A percentile compares a stretch with the other conserved stretches of the same genome.
Evolutionary conservation across 2,329 filamentous ascomycete genomes (phyloP).

Genomic region (Bimuria novae-zelandiae): DNA sequence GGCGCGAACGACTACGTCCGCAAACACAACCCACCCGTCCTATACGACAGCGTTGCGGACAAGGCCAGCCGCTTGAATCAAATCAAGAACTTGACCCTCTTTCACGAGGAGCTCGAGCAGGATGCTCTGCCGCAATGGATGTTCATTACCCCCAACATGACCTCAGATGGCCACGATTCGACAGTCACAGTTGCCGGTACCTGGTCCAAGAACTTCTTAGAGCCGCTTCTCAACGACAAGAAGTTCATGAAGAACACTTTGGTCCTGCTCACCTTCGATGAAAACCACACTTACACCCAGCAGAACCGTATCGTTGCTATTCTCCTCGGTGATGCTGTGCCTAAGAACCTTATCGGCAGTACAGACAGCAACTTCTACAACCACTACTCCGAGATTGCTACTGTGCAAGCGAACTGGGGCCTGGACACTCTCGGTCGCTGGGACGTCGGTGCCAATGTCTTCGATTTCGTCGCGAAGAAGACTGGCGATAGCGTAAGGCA

Average conservation of each 20-base stretch:
- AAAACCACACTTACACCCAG: constrained; percentile 70
- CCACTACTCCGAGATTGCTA: constrained; percentile 53
- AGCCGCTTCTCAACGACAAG: constrained; percentile 69
- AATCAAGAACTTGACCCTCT: constrained; percentile 75
- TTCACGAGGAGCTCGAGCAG: constrained; percentile 53
- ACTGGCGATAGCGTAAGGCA: constrained; percentile 31
- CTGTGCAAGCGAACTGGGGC: constrained; percentile 53
- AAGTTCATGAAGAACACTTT: constrained; percentile 78
- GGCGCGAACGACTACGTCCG: constrained; percentile 77
- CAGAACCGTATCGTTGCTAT: constrained; percentile 73
- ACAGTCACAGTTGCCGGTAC: constrained; percentile 69
- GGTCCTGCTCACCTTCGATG: constrained; percentile 77
- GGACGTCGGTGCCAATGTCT: constrained; percentile 55
- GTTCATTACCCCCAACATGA: constrained; percentile 67
- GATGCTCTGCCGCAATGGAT: constrained; percentile 36
- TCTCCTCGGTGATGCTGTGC: constrained; percentile 75
- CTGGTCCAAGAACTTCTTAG: constrained; percentile 71
- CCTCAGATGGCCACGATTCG: constrained; percentile 74
- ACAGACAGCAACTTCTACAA: constrained; percentile 65
- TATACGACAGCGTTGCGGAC: constrained; percentile 68
- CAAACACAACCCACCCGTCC: constrained; percentile 74
- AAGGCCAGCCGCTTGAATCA: constrained; percentile 64
- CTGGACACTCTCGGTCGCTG: constrained; percentile 52
- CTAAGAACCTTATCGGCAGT: constrained; percentile 66
- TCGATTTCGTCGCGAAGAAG: constrained; percentile 38